These are phyloP conservation scores for Penicillium sp. DNA, from an alignment of 2,329 filamentous ascomycete genomes.

Conservation along the genomic window DNA sequence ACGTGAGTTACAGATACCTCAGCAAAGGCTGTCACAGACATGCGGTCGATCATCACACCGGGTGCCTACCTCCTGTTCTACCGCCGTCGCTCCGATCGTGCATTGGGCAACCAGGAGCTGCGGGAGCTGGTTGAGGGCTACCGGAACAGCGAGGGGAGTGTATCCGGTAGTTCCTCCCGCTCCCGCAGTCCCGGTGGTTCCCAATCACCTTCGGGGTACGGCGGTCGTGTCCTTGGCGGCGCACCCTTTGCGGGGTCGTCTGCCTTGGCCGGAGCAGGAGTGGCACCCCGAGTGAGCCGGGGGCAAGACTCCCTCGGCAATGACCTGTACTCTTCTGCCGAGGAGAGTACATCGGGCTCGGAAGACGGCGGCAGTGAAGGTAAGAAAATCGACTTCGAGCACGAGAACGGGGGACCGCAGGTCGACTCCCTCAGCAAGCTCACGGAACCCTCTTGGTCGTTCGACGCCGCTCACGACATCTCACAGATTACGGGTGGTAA, in stretches of 20 bases:
- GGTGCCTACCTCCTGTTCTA: constrained; percentile 96
- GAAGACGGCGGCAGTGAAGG: constrained; percentile 22
- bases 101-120: constrained; percentile 76
- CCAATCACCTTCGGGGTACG: constrained; percentile 70
- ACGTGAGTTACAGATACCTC: constrained; percentile 59
- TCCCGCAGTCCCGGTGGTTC: constrained; percentile 18
- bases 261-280: constrained; percentile 75
- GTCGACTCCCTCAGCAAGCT: constrained; percentile 26
- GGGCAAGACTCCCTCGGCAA: constrained; percentile 37
- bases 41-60: constrained; percentile 64
- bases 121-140: constrained; percentile 67
- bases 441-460: constrained; percentile 38
- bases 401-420: constrained; percentile 17
- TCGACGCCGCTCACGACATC: constrained; percentile 33
- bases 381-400: constrained; percentile 36
- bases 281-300: constrained; percentile 64
- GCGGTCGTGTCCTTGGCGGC: constrained; percentile 78
- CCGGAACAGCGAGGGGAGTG: constrained; percentile 48
- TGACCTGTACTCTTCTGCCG: constrained; percentile 26
- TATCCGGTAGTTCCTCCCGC: constrained; percentile 48
- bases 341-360: constrained; percentile 18
- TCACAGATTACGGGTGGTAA: constrained; percentile 28
- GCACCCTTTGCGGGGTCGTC: constrained; percentile 93
- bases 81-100: constrained; percentile 71
- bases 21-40: constrained; percentile 64